Evolutionary conservation across 768 basidiomycete species (phyloP).

Genomic region (Boletus huronensis): DNA sequence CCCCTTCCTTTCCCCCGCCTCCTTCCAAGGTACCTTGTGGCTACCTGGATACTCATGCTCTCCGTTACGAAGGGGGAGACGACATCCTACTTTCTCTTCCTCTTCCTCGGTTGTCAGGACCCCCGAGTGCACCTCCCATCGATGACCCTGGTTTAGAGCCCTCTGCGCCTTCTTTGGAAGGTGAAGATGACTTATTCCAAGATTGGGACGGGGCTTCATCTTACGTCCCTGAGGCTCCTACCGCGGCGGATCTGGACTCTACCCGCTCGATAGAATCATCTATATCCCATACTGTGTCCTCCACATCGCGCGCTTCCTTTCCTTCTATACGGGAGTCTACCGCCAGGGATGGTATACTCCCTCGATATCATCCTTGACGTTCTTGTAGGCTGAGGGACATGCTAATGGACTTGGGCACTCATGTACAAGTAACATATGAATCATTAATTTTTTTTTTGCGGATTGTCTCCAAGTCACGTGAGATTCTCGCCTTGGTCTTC

Average conservation of each 20-base stretch:
- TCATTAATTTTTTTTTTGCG: constrained; percentile 20
- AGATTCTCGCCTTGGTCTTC: neutral
- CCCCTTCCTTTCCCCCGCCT: constrained; percentile 26
- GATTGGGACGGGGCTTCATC: constrained; percentile 20
- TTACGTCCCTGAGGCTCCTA: neutral
- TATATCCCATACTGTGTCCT: neutral
- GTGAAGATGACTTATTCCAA: constrained; percentile 19
- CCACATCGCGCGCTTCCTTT: neutral
- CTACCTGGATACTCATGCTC: constrained; percentile 35
- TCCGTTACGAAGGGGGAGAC: constrained; percentile 32
- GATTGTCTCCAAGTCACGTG: constrained; percentile 10
- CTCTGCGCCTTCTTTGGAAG: constrained; percentile 43
- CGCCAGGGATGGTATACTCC: constrained; percentile 20
- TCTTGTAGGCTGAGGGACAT: constrained; percentile 1
- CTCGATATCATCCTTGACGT: constrained; percentile 29
- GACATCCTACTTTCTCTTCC: constrained; percentile 34
- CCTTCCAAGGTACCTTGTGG: constrained; percentile 44
- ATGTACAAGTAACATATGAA: constrained; percentile 24
- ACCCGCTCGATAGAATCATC: neutral
- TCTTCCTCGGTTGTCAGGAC: constrained; percentile 41
- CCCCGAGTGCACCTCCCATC: constrained; percentile 36
- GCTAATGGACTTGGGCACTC: constrained; percentile 8
- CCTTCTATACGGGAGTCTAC: constrained; percentile 2
- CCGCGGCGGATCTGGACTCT: constrained; percentile 3
- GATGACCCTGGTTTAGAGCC: constrained; percentile 34